phyloP scores from a whole-genome alignment of 2,329 filamentous ascomycete genomes.

The Penicillium sp. region DNA sequence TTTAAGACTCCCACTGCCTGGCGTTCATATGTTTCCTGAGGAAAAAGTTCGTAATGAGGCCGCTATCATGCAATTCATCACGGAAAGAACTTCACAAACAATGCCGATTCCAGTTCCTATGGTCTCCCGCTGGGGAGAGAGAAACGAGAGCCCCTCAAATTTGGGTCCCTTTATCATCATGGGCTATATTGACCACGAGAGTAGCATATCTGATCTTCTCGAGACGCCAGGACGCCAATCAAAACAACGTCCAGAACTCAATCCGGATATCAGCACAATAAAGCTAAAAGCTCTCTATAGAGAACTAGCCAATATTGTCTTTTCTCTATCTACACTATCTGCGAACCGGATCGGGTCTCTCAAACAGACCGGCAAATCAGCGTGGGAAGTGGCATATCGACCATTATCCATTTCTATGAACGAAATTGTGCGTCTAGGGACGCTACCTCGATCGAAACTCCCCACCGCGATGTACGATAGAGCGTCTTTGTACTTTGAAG shows the following conservation, averaged over 20 bases:
- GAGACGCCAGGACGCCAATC: constrained; percentile 12
- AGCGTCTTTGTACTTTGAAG: constrained; percentile 40
- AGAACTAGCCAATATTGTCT: constrained; percentile 43
- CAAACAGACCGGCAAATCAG: constrained; percentile 20
- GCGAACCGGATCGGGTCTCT: constrained; percentile 47
- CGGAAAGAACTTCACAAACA: constrained; percentile 9
- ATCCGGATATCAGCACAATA: constrained; percentile 4
- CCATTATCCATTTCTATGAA: constrained; percentile 48
- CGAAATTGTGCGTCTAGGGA: constrained; percentile 32
- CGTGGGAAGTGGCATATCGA: constrained; percentile 28
- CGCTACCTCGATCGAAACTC: constrained; percentile 19
- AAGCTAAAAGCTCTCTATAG: constrained; percentile 29
- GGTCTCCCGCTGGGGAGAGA: constrained; percentile 16
- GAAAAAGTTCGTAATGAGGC: constrained; percentile 36
- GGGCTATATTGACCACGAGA: constrained; percentile 26
- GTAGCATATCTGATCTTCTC: constrained; percentile 16
- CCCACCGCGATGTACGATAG: constrained; percentile 24
- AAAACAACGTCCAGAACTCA: constrained; percentile 12
- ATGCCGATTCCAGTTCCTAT: constrained; percentile 18
- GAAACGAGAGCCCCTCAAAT: constrained; percentile 15
- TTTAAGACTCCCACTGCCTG: constrained; percentile 22
- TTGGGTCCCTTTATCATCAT: constrained; percentile 40
- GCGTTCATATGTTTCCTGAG: constrained; percentile 23
- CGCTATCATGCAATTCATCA: constrained; percentile 17
- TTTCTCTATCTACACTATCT: constrained; percentile 37